phyloP scores from a whole-genome alignment of 2,329 filamentous ascomycete genomes.

The Pyrenochaeta sp. region DNA sequence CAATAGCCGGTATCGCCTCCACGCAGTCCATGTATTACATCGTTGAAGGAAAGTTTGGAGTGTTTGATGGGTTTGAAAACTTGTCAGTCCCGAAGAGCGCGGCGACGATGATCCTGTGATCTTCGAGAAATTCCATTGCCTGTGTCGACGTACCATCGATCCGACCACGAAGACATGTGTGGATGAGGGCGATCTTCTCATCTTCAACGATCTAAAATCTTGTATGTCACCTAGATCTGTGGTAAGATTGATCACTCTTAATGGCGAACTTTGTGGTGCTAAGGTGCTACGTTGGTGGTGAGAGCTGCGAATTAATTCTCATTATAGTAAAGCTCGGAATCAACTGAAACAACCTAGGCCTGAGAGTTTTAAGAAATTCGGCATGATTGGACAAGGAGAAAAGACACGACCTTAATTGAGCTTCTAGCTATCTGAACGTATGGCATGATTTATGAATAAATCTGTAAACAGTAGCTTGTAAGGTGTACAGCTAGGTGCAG shows the following conservation, averaged over 20 bases:
- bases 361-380: no score
- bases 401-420: no score
- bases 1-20: constrained; percentile 54
- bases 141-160: constrained; percentile 61
- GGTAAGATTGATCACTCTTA: constrained; percentile 22
- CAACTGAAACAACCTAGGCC: no score
- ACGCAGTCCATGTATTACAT: constrained; percentile 62
- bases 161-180: constrained; percentile 64
- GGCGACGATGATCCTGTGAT: constrained; percentile 61
- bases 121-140: constrained; percentile 51
- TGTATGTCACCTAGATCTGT: constrained; percentile 27
- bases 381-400: no score
- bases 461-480: no score
- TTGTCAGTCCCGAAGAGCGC: constrained; percentile 64
- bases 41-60: constrained; percentile 55
- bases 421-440: no score
- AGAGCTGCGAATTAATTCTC: no score
- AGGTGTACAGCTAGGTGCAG: no score
- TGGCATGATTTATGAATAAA: no score
- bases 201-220: constrained; percentile 32
- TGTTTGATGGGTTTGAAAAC: constrained; percentile 63
- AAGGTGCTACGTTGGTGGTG: constrained; percentile 18
- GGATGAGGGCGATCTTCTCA: constrained; percentile 52
- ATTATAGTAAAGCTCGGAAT: no score
- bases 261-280: constrained; percentile 28